Conservation (phyloP, 306 rosid species). For the Comarum palustre region DNA sequence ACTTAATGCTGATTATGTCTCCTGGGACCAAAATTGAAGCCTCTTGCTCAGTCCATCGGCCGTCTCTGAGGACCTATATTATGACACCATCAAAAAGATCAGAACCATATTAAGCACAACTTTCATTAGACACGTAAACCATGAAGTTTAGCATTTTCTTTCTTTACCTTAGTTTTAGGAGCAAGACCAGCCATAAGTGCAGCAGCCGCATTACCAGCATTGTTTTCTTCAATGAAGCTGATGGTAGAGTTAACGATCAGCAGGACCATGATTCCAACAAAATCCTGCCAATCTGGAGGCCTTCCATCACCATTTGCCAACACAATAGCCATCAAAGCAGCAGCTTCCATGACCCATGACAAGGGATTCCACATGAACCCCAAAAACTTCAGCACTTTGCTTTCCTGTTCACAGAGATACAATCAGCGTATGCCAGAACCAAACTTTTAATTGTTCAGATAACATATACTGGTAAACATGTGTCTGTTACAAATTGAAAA, state of each 20-base stretch:
- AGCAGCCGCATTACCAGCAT: constrained; percentile 99
- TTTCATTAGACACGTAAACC: neutral
- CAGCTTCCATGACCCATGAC: constrained; percentile 99
- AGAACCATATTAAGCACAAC: constrained; percentile 15
- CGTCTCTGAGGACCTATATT: constrained; percentile 82
- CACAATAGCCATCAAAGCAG: constrained; percentile 95
- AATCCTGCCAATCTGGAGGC: constrained; percentile 99
- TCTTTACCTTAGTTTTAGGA: constrained; percentile 85
- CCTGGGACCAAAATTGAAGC: constrained; percentile 96
- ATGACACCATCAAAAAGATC: constrained; percentile 21
- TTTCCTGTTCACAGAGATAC: constrained; percentile 54
- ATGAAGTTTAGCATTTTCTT: constrained; percentile 1
- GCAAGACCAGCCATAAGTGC: constrained; percentile 99
- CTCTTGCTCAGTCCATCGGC: constrained; percentile 91
- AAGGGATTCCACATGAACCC: constrained; percentile 99
- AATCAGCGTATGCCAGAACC: constrained; percentile 12
- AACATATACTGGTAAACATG: neutral
- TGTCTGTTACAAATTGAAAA: neutral
- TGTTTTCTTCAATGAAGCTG: constrained; percentile 91
- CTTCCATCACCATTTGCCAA: constrained; percentile 80
- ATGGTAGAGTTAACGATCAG: constrained; percentile 89
- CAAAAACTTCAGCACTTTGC: constrained; percentile 81
- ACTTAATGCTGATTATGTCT: constrained; percentile 88
- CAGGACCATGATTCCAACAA: constrained; percentile 71
- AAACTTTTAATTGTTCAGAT: neutral